Evolutionary conservation across 768 basidiomycete genomes (phyloP), one percentile per base, ranked within the genome.

Genomic region (Amanita exitialis): DNA sequence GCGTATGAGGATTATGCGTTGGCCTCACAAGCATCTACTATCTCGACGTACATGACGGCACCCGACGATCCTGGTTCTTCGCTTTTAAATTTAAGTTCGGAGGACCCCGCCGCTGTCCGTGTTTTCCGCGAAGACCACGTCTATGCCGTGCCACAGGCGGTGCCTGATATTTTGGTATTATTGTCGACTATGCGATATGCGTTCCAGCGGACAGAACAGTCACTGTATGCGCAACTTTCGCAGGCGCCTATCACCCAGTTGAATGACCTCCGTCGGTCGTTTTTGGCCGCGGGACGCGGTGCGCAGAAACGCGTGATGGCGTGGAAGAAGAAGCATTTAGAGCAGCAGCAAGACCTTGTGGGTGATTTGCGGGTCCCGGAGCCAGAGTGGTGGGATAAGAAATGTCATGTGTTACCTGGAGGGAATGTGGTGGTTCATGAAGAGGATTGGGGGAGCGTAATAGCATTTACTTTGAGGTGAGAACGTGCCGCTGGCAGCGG

Each of bases 381-480:
- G 51, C 84, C 84, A 1, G 75, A 71, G 28, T 89, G 85, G 85
- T 86, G 82, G 83, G 63, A 59, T 13, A 66, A 64, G 16, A 73
- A 72, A 7, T 80, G 71, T 59, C 81, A 88, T 67, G 77, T 75
- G 28, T 68, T 84, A 15, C 83, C 85, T n/a, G 77, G 78, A 3
- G 75, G 80, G 6, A 81, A 77, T 58, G 71, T 86, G 4, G 73
- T 86, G 53, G 76, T 87, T 7, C 63, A 77, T 44, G 86, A 88
- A 59, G 72, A 77, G 58, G 84, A 86, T 62, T 83, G 80, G 83
- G 83, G 84, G 6, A 86, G 83, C 61, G 79, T 89, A 44, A 87
- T 87, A 56, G 80, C 86, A 5, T 86, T 83, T 63, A 85, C 83
- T 6, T 64, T 87, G 45, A 83, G 82, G 83, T 83, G 54, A 16